Base-by-base conservation (phyloP, 2,329 filamentous ascomycete genomes). In the Colletotrichum plurivorum region DNA sequence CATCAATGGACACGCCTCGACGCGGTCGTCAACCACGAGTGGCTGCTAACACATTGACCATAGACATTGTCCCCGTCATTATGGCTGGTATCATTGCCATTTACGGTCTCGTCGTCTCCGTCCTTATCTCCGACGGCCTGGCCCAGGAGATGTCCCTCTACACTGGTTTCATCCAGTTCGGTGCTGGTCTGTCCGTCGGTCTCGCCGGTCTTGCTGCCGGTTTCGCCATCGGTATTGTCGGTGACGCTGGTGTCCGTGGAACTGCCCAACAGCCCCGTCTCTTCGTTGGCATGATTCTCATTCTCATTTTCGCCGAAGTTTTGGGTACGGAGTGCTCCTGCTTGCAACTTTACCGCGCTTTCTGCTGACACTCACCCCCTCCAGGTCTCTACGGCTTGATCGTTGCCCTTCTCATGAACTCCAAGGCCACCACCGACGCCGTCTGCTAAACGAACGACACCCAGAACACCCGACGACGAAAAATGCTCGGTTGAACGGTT, bases 21-120 rank as follows among this genome's bases (percentile, higher is more conserved):
- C 22, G 31, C 18, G 55, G 39, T 45, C 4, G 3, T 48, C 2
- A 1, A 18, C 18, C 13, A 20, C 18, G 43, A 53, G 60, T 76
- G 57, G 16, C n/a, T 25, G 76, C 68, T 55, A 39, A 25, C 20
- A 56, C 10, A 75, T 46, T 6, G 9, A 12, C n/a, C 5, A 63
- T 2, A 98, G 95, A 98, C 89, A 98, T 98, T 83, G 95, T 98
- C 74, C 96, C 96, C 82, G 96, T 98, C 84, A 97, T 99, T 91
- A 99, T 99, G 96, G 96, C 96, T 88, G 96, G 96, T 98, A 99
- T 99, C 85, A 98, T 99, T 85, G 96, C 94, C 93, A 98, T 99
- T 84, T 99, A 96, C 86, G 93, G 93, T 78, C 89, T 96, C 74
- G 93, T 96, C 84, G 93, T 95, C 71, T 95, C 93, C 18, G 93